Base-by-base conservation (phyloP, 2,329 filamentous ascomycete genomes). In the Rhinocladiella mackenziei region DNA sequence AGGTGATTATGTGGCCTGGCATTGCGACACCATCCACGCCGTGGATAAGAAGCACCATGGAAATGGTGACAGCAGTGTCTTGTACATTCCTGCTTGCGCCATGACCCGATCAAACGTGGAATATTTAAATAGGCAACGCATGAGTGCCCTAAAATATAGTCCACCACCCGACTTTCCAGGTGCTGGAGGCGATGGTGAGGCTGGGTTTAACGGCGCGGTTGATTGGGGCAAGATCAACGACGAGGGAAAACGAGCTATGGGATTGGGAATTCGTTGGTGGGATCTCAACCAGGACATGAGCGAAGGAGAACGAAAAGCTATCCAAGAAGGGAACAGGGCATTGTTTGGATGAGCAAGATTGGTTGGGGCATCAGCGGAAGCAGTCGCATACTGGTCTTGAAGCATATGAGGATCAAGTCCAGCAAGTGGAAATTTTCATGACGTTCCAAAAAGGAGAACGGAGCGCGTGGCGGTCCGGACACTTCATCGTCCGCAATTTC, bases 71-170 rank as follows among this genome's bases (percentile, higher is more conserved):
- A 88, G 85, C 0, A 89, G 83, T 56, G 89, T 95, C 0, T 60
- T 96, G 48, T 96, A 96, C 59, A 94, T 96, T 43, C 89, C 89
- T 0, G 82, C 86, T 0, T 92, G 86, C 42, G 89, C 89, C 0
- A 73, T 88, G 20, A 94, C 88, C 1, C 77, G 83, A 40, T 67
- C 72, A 28, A 95, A 92, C 57, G 81, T 84, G 0, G 66, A 76
- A 15, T 92, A 89, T 60, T 70, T 91, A 1, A 73, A 67, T 1
- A 74, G 78, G 11, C 88, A 94, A 67, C 76, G 84, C 14, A 71
- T 78, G n/a, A 77, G 79, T 0, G 92, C 92, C 55, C 63, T 83
- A 2, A 61, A 69, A 0, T 89, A 88, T 3, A 77, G 74, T 0
- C 83, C 82, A 0, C 77, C 75, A 0, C 82, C 81, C 20, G 84